phyloP scores from a whole-genome alignment of 441 rosid species.

The Euphorbia schlechtendalii region DNA sequence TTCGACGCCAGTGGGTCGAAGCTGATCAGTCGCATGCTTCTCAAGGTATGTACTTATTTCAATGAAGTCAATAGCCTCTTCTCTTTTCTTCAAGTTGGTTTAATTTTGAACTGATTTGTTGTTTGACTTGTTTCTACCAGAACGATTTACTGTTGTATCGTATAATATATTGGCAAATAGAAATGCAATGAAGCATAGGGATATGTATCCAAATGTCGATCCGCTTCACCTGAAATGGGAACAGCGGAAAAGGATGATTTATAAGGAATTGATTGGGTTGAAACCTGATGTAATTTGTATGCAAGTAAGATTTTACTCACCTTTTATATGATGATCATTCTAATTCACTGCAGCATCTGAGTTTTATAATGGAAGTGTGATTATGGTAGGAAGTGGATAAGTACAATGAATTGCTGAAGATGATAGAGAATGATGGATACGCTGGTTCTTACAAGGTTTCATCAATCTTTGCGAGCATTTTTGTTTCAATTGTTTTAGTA shows the following conservation, averaged over 20 bases:
- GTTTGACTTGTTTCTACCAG: conserved; percentile 29
- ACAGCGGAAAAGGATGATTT: conserved; percentile 52
- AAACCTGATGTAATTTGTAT: conserved; percentile 64
- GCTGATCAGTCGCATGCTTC: conserved; percentile 38
- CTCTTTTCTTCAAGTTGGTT: background rate
- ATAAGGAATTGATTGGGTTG: conserved; percentile 47
- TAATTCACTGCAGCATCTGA: background rate
- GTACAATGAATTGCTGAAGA: conserved; percentile 45
- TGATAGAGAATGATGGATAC: conserved; percentile 56
- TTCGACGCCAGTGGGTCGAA: conserved; percentile 53
- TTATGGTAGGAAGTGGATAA: conserved; percentile 68
- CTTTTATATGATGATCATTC: background rate
- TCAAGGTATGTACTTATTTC: conserved; percentile 26
- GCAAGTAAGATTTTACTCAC: conserved; percentile 39
- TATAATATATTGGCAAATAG: conserved; percentile 67
- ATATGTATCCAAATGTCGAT: conserved; percentile 52
- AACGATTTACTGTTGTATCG: conserved; percentile 52
- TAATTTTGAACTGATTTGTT: background rate
- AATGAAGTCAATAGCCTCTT: background rate
- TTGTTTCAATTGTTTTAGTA: background rate
- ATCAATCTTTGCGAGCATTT: background rate
- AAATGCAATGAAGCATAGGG: conserved; percentile 54
- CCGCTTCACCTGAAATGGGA: conserved; percentile 49
- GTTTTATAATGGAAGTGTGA: conserved; percentile 13
- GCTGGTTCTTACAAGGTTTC: conserved; percentile 62